Evolutionary conservation across 352 stramenopile genomes (phyloP).

Genomic region (Phytophthora vignae): DNA sequence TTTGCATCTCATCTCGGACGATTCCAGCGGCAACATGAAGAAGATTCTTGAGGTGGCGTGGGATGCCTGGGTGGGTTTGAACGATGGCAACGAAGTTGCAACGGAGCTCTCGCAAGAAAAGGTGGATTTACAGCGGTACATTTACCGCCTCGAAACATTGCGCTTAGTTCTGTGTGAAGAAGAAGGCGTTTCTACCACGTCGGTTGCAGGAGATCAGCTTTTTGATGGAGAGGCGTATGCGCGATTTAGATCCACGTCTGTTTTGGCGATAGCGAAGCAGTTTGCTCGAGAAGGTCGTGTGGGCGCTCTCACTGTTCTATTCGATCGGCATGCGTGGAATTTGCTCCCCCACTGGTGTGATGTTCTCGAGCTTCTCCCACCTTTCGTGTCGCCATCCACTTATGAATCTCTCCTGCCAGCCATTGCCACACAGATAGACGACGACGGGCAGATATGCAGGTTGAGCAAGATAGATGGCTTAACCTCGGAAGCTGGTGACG

Average conservation of each 20-base stretch:
- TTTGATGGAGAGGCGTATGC: constrained; percentile 52
- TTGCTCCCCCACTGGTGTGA: constrained; percentile 56
- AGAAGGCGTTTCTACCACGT: constrained; percentile 28
- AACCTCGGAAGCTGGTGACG: background rate
- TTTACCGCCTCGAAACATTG: constrained; percentile 65
- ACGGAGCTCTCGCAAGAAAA: constrained; percentile 25
- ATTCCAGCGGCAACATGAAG: constrained; percentile 65
- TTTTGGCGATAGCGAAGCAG: constrained; percentile 50
- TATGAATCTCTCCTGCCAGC: constrained; percentile 66
- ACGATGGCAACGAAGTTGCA: constrained; percentile 8
- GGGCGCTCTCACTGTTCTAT: constrained; percentile 50
- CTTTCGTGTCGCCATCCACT: constrained; percentile 39
- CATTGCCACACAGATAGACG: constrained; percentile 31
- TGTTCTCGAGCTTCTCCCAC: constrained; percentile 57
- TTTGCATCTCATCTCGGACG: constrained; percentile 40
- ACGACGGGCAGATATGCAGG: constrained; percentile 55
- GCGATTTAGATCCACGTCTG: constrained; percentile 37
- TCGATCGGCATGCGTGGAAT: constrained; percentile 61
- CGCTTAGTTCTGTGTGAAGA: constrained; percentile 43
- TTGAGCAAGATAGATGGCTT: constrained; percentile 22
- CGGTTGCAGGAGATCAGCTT: constrained; percentile 33
- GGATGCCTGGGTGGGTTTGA: constrained; percentile 32
- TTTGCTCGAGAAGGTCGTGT: constrained; percentile 63
- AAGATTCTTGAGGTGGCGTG: constrained; percentile 60
- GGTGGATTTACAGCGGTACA: constrained; percentile 40